A percentile compares a stretch with the other conserved stretches of the same genome.
phyloP scores from a whole-genome alignment of 1,139 yeast species.

The Kodamaea anthophila region DNA sequence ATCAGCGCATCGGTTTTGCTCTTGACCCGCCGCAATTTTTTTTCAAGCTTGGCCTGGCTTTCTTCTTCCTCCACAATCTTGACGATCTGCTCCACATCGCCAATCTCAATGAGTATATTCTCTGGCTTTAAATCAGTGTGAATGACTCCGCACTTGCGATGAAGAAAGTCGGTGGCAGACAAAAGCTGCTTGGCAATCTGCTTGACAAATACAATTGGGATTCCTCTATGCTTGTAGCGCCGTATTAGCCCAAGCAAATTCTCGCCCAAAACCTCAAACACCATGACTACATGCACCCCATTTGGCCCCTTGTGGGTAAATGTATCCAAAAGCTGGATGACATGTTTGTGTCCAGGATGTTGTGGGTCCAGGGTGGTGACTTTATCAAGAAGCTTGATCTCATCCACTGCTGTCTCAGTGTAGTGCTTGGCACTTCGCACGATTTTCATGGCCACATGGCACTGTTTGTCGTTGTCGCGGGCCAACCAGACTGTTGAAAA shows the following conservation, averaged over 20 bases:
- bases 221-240: slow-evolving; percentile 33
- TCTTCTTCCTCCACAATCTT: slow-evolving; percentile 29
- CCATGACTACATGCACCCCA: slow-evolving; percentile 41
- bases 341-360: slow-evolving; percentile 35
- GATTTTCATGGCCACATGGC: slow-evolving; percentile 39
- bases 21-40: slow-evolving; percentile 10
- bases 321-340: slow-evolving; percentile 36
- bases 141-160: slow-evolving; percentile 34
- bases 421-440: slow-evolving; percentile 35
- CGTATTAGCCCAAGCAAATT: slow-evolving; percentile 34
- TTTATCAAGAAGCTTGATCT: slow-evolving; percentile 31
- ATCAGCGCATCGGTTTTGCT: slow-evolving; percentile 2
- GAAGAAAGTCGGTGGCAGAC: slow-evolving; percentile 36
- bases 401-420: slow-evolving; percentile 40
- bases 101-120: slow-evolving; percentile 36
- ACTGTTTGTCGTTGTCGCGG: slow-evolving; percentile 27
- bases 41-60: slow-evolving; percentile 10
- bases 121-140: slow-evolving; percentile 44
- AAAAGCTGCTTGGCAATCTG: slow-evolving; percentile 35
- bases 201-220: slow-evolving; percentile 32
- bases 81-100: slow-evolving; percentile 32
- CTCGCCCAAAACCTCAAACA: slow-evolving; percentile 40
- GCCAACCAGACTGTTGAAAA: slow-evolving; percentile 49
- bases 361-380: slow-evolving; percentile 22
- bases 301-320: slow-evolving; percentile 38